Evolutionary conservation across 441 rosid species (phyloP), one percentile per base, ranked within the genome.

Genomic region (Gossypium aridum): DNA sequence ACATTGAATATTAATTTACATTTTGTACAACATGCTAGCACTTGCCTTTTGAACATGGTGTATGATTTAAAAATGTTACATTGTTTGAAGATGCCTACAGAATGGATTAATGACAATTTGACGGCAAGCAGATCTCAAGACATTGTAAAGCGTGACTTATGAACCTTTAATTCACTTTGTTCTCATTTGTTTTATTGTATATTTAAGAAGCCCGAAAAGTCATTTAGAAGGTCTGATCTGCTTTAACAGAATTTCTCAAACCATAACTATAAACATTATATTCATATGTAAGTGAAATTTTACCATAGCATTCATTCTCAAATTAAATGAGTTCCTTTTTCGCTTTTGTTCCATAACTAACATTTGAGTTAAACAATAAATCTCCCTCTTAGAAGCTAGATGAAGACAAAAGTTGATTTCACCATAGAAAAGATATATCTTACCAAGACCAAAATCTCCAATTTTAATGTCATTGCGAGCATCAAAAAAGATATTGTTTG

Each of bases 391-490:
- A 45, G 20, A 62, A 45, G 22, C 28, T 7, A 72, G 23, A 51
- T 31, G 45, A 31, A 43, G 61, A 10, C 3, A 34, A 67, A 49
- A 20, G 45, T 13, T 49, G 12, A 72, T 62, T 61, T 72, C 53
- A 69, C 34, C 72, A 64, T 20, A 76, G 45, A 73, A 77, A 59
- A 70, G 70, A 57, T 69, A 47, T 49, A 74, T 70, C 95, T 81
- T 88, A 96, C 99, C 99, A 71, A 96, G 96, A 65, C 99, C 99
- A 75, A 96, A 96, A 82, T 96, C 99, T 20, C 99, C 98, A 79
- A 96, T 96, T 83, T 96, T 96, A 79, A 96, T 85, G 78, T 96
- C 99, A 84, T 83, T 85, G 56, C 99, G 98, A 51, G 99, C 93
- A 87, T 91, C 98, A 85, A 93, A 96, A 78, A 96, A 96, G 71